Percentiles rank a stretch among this genome's conserved stretches.
Conservation (phyloP, 371 early-diverging fungal genomes). For the Mortierella sp. region DNA sequence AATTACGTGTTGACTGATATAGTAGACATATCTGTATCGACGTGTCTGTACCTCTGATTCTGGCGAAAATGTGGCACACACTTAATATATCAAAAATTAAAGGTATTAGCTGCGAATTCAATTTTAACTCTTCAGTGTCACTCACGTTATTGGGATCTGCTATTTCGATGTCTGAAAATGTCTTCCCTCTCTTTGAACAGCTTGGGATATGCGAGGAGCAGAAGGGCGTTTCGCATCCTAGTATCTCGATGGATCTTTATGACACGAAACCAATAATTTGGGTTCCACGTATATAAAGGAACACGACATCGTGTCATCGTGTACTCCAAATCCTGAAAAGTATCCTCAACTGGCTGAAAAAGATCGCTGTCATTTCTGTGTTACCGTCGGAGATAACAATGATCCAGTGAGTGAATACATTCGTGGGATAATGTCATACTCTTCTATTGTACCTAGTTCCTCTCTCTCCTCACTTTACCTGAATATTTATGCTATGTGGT, state of each 20-base stretch:
- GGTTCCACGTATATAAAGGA: background rate
- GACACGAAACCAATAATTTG: background rate
- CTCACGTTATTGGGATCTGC: background rate
- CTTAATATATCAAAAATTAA: no score
- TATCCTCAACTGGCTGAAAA: slow-evolving; percentile 9
- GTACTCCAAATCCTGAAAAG: slow-evolving; percentile 11
- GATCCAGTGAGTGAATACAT: background rate
- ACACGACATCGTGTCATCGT: no score
- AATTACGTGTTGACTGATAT: no score
- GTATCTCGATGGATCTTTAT: background rate
- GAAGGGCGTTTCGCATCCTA: background rate
- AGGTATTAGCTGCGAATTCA: no score
- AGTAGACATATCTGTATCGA: no score
- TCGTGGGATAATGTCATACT: background rate
- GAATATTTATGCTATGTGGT: background rate
- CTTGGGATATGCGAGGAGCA: background rate
- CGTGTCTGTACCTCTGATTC: no score
- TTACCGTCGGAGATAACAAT: slow-evolving; percentile 3
- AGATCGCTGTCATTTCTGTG: background rate
- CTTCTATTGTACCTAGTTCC: no score
- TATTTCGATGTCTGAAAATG: background rate
- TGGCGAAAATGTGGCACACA: no score
- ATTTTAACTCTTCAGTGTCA: background rate
- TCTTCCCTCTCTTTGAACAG: background rate
- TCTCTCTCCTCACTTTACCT: background rate